These are phyloP conservation scores for Bonia amplexicaulis DNA, from an alignment of 176 grass and related monocot species.

Conservation along the genomic window DNA sequence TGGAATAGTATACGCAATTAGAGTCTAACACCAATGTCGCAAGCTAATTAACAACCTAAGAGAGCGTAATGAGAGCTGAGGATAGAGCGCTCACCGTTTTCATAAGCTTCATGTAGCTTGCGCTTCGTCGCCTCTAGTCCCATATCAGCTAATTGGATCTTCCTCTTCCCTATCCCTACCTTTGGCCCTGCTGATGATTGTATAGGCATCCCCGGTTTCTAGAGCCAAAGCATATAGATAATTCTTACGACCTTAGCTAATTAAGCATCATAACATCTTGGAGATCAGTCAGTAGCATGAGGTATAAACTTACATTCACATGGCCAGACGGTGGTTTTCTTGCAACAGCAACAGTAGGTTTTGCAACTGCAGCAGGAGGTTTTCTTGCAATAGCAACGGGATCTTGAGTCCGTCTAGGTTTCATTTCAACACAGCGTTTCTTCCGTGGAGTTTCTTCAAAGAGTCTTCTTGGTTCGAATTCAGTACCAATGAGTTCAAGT, in stretches of 20 bases:
- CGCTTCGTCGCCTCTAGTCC: constrained; percentile 37
- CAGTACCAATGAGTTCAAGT: not conserved
- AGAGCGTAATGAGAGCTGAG: not conserved
- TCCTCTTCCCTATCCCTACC: constrained; percentile 12
- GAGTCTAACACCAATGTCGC: not conserved
- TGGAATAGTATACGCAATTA: not conserved
- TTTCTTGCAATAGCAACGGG: not conserved
- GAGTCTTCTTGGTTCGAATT: not conserved
- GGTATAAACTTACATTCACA: constrained; percentile 36
- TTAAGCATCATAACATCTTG: not conserved
- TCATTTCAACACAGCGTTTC: not conserved
- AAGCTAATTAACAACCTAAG: not conserved
- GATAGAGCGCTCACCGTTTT: constrained; percentile 34
- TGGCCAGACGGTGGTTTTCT: not conserved
- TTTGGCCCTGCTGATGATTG: constrained; percentile 7
- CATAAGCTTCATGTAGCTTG: constrained; percentile 54
- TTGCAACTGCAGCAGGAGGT: not conserved
- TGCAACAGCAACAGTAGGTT: not conserved
- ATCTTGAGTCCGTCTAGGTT: not conserved
- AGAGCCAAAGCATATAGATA: not conserved
- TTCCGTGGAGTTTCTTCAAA: not conserved
- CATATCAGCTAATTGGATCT: not conserved
- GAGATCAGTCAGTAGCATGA: not conserved
- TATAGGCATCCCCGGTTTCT: constrained; percentile 10
- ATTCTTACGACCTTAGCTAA: not conserved